Evolutionary conservation across 2,329 filamentous ascomycete genomes (phyloP).

Genomic region (Pezicula carpinea): DNA sequence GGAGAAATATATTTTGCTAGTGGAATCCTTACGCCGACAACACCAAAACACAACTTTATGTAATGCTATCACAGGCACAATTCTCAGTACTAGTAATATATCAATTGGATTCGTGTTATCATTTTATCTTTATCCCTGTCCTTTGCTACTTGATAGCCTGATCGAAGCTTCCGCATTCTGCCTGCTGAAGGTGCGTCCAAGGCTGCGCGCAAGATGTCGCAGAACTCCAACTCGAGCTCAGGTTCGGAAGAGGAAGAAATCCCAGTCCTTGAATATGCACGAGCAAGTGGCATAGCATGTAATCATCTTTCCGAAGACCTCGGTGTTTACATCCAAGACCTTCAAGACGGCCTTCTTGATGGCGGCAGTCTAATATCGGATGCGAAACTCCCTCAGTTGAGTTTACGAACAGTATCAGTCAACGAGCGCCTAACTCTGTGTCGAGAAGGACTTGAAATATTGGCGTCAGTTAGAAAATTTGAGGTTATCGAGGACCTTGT

Average conservation of each 20-base stretch:
- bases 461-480: conserved; percentile 13
- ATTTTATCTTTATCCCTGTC: too few species aligned
- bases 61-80: too few species aligned
- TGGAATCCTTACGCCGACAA: too few species aligned
- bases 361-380: conserved; percentile 1
- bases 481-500: conserved; percentile 10
- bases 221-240: background rate
- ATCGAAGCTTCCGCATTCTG: too few species aligned
- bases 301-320: conserved; percentile 16
- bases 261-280: conserved; percentile 25
- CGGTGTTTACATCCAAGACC: conserved; percentile 11
- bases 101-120: too few species aligned
- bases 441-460: conserved; percentile 18
- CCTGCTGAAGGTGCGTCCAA: background rate
- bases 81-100: too few species aligned
- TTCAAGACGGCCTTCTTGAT: conserved; percentile 4
- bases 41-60: too few species aligned
- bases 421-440: conserved; percentile 22
- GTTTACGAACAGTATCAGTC: conserved; percentile 7
- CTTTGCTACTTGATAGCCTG: too few species aligned
- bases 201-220: background rate
- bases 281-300: conserved; percentile 19
- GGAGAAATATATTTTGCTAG: too few species aligned
- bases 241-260: conserved; percentile 12
- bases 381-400: conserved; percentile 14